Conservation (phyloP, 169 alveolate species). For the Theileria annulata region DNA sequence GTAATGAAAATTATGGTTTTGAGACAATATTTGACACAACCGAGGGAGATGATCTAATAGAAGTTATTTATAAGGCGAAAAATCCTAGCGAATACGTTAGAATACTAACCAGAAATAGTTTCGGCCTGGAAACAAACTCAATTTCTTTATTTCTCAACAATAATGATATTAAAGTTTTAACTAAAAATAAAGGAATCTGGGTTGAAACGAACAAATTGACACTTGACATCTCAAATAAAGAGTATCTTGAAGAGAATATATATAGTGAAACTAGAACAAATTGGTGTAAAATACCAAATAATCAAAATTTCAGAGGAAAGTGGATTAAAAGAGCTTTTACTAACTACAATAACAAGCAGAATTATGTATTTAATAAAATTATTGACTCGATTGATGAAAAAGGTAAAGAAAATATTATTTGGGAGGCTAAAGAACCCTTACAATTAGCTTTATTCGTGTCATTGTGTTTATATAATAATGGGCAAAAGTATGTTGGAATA, state of each 20-base stretch:
- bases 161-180: background rate
- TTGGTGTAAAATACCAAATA: background rate
- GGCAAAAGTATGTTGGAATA: background rate
- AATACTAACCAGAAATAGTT: background rate
- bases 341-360: background rate
- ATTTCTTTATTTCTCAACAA: background rate
- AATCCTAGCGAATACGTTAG: background rate
- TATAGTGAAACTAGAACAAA: background rate
- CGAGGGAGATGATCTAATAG: background rate
- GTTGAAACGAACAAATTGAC: background rate
- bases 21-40: background rate
- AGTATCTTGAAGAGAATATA: background rate
- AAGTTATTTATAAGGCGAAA: background rate
- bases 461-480: background rate
- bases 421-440: background rate
- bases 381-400: background rate
- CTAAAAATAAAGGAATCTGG: background rate
- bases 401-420: background rate
- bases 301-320: background rate
- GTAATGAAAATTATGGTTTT: background rate
- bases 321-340: background rate
- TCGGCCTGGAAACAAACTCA: background rate
- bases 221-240: background rate
- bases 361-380: too few species aligned
- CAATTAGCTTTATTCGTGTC: background rate